phyloP scores from a whole-genome alignment of 768 basidiomycete genomes.

The Dendrothele bispora region DNA sequence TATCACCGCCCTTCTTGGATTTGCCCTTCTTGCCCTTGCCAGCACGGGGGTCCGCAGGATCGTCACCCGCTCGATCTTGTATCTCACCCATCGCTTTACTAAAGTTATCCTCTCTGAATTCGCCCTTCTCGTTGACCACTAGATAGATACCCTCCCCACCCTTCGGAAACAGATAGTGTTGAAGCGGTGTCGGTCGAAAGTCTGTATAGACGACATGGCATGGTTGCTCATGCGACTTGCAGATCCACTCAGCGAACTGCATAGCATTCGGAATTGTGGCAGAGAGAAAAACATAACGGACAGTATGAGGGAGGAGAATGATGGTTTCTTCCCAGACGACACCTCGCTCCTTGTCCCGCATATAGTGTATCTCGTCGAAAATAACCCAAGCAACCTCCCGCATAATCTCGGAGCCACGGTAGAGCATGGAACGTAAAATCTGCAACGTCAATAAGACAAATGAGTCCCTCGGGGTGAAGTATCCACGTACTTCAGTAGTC shows the following conservation, averaged over 20 bases:
- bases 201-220: slow-evolving; percentile 99
- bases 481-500: slow-evolving; percentile 86
- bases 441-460: slow-evolving; percentile 30
- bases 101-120: slow-evolving; percentile 97
- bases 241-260: slow-evolving; percentile 99
- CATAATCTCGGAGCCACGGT: slow-evolving; percentile 98
- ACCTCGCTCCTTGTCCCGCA: slow-evolving; percentile 98
- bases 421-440: slow-evolving; percentile 99
- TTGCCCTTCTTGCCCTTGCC: slow-evolving; percentile 93
- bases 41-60: slow-evolving; percentile 82
- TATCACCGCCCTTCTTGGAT: slow-evolving; percentile 88
- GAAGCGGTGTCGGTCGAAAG: slow-evolving; percentile 96
- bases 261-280: slow-evolving; percentile 99
- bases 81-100: slow-evolving; percentile 96
- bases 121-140: slow-evolving; percentile 98
- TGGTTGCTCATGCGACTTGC: slow-evolving; percentile 94
- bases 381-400: slow-evolving; percentile 99
- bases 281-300: slow-evolving; percentile 97
- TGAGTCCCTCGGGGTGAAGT: too few relatives aligned
- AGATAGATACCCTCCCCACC: slow-evolving; percentile 97
- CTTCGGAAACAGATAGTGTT: slow-evolving; percentile 96
- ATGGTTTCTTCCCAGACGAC: slow-evolving; percentile 99
- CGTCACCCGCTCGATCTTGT: slow-evolving; percentile 81
- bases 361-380: slow-evolving; percentile 99
- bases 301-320: slow-evolving; percentile 92